Evolutionary conservation across 768 basidiomycete species (phyloP), one percentile per base, ranked within the genome.

Genomic region (Podaxis pistillaris): DNA sequence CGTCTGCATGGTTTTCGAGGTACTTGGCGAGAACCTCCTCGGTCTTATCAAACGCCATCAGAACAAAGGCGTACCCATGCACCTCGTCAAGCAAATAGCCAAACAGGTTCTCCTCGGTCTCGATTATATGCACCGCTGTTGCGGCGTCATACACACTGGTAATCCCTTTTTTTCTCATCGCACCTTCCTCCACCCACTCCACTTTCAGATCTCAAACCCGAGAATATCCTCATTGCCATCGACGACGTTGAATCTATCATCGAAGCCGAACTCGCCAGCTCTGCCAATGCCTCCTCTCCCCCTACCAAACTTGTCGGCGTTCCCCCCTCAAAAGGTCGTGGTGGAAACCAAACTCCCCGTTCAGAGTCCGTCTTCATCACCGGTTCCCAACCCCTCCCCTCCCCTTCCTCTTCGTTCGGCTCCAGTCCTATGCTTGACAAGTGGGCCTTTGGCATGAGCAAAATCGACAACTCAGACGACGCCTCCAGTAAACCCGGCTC

Each of bases 1-100:
- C 76, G 92, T 99, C 68, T 98, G 97, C 83, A 98, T 99, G 97
- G 95, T 97, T 13, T 98, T 98, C 70, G 97, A 99, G 75, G 97
- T 98, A 26, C 85, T 99, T 8, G 97, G 96, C 64, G 96, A 99
- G 77, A 98, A 96, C 73, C 81, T 99, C 2, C 85, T 98, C 2
- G 95, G 91, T 4, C 85, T 99, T 69, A 97, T 98, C 83, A 98
- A 97, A 76, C 86, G 96, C 11, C 94, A 98, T 78, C 96, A 98
- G 80, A 95, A 94, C 78, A 95, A 96, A 69, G 96, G 96, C 66
- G 96, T 98, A 1, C 96, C 96, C 13, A 92, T 94, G 82, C 88
- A 81, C 55, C 78, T 98, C 67, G 94, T 96, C 66, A 90, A 89
- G 70, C 97, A 98, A 75, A 98, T 98, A 68, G 94, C 95, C 28